phyloP scores from a whole-genome alignment of 2,329 filamentous ascomycete genomes.

The Talaromyces sp. region DNA sequence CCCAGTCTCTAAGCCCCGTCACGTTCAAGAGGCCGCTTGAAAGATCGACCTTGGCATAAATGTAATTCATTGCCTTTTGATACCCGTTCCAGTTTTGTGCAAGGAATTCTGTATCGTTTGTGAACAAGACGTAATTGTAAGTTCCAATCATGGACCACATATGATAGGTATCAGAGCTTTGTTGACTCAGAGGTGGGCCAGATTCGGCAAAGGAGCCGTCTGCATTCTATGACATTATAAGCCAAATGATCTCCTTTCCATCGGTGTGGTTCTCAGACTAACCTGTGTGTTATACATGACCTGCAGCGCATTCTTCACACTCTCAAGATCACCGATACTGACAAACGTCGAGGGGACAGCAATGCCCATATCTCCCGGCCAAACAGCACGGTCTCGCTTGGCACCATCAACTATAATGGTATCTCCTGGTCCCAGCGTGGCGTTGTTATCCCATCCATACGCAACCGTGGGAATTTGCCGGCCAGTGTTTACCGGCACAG shows the following conservation, averaged over 20 bases:
- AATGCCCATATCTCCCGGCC: conserved; percentile 48
- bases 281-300: conserved; percentile 44
- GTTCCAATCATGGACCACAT: conserved; percentile 55
- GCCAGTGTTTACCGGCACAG: conserved; percentile 33
- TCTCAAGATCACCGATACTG: conserved; percentile 41
- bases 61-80: conserved; percentile 42
- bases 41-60: conserved; percentile 40
- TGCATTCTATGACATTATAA: conserved; percentile 1
- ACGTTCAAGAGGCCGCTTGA: conserved; percentile 45
- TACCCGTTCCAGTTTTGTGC: conserved; percentile 45
- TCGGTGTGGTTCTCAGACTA: not conserved
- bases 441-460: conserved; percentile 36
- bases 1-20: conserved; percentile 48
- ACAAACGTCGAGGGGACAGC: conserved; percentile 42
- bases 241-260: not conserved
- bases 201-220: conserved; percentile 32
- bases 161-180: conserved; percentile 30
- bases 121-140: conserved; percentile 54
- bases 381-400: conserved; percentile 39
- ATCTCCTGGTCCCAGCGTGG: conserved; percentile 33
- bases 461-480: conserved; percentile 26
- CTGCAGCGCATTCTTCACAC: conserved; percentile 43
- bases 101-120: conserved; percentile 48
- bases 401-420: conserved; percentile 41
- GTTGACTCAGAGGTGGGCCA: conserved; percentile 29